Conservation (phyloP, 768 basidiomycete genomes). For the Kwoniella europaea region DNA sequence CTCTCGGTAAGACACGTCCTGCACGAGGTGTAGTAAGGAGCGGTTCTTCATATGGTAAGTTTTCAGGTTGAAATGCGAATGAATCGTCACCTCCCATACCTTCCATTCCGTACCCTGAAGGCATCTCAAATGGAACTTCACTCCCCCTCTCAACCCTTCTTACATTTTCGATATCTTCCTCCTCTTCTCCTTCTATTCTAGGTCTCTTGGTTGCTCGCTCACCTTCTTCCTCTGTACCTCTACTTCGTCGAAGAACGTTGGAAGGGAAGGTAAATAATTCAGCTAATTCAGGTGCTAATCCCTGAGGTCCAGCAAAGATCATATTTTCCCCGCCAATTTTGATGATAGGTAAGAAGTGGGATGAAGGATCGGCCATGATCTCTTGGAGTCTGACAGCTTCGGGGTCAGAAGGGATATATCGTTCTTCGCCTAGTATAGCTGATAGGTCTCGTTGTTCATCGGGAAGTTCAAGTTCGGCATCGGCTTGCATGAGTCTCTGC, state of each 20-base stretch:
- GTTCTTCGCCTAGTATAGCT: slow-evolving; percentile 74
- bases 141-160: slow-evolving; percentile 66
- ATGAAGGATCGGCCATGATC: slow-evolving; percentile 80
- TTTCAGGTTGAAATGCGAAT: slow-evolving; percentile 51
- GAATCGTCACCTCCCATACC: slow-evolving; percentile 65
- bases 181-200: slow-evolving; percentile 63
- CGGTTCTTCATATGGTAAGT: slow-evolving; percentile 9
- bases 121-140: slow-evolving; percentile 64
- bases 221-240: slow-evolving; percentile 62
- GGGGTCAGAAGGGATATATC: slow-evolving; percentile 81
- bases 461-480: slow-evolving; percentile 80
- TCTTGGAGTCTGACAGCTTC: slow-evolving; percentile 83
- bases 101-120: slow-evolving; percentile 62
- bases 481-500: slow-evolving; percentile 66
- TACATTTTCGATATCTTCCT: slow-evolving; percentile 72
- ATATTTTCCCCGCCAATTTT: slow-evolving; percentile 66
- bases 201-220: slow-evolving; percentile 56
- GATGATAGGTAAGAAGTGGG: slow-evolving; percentile 85
- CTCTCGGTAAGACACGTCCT: slow-evolving; percentile 8
- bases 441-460: slow-evolving; percentile 63
- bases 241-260: slow-evolving; percentile 64
- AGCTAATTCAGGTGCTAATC: slow-evolving; percentile 71
- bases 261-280: slow-evolving; percentile 83
- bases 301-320: slow-evolving; percentile 80
- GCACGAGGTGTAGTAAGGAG: slow-evolving; percentile 18